Base-by-base conservation (phyloP, 108 stramenopile genomes). In the Nitzschia sp. region DNA sequence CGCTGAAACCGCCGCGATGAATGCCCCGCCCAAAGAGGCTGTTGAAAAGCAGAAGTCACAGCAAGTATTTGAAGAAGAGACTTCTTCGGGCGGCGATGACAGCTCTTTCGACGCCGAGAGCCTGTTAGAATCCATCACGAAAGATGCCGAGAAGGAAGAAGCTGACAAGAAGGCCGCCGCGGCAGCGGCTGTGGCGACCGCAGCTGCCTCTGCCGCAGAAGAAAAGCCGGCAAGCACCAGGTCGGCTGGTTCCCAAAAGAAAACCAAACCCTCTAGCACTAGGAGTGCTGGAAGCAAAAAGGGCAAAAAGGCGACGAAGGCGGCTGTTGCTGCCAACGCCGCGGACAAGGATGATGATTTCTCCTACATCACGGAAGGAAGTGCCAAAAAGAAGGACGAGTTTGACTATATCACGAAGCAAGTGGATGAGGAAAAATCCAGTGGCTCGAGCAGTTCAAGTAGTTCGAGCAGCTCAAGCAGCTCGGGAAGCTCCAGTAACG, bases 61-160 rank as follows among this genome's bases (percentile, higher is more conserved):
- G 9, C 41, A 11, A 44, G 67, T 57, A 1, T 55, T 43, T 17
- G 67, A 68, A 41, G 67, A 55, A 11, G 73, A 59, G n/a, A 8
- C 25, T 39, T 9, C 43, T 8, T 22, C 61, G 0, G 43, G 19
- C 0, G 61, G 22, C 10, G 69, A 70, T 51, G 73, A 66, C 19
- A 73, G 73, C 41, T 67, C 65, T 29, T 73, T 73, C 38, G 73
- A 73, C 52, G 73, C 73, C 10, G 73, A 66, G 39, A 73, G 73
- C 43, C 44, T 67, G 26, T 34, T 73, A 10, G 73, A 66, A 26
- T 66, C 65, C 5, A 57, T 67, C 25, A 58, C 65, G 7, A 73
- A 54, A 44, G 73, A 66, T 19, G 62, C 63, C 6, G 53, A 72
- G 63, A 42, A 58, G 34, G 57, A 71, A 21, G 42, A 55, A 25